phyloP scores from a whole-genome alignment of 129 eudicot genomes.

The Rutidosis leptorrhynchoides region DNA sequence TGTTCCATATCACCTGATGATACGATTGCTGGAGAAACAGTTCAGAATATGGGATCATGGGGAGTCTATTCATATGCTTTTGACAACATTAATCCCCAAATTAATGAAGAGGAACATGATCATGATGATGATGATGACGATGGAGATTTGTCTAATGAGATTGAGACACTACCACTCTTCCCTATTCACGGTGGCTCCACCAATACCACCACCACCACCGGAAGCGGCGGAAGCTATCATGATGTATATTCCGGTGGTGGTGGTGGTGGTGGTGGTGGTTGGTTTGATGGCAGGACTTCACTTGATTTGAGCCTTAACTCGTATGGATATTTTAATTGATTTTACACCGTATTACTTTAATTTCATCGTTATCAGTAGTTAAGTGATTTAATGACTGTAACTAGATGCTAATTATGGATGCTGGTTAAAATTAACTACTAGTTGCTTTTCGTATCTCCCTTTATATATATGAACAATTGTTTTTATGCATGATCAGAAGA shows the following conservation, averaged over 20 bases:
- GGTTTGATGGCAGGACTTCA: constrained; percentile 46
- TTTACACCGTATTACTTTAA: not conserved
- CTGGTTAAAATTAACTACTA: constrained; percentile 9
- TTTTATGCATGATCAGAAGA: too few relatives aligned
- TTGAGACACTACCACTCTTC: constrained; percentile 84
- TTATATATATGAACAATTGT: not conserved
- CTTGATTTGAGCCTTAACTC: constrained; percentile 87
- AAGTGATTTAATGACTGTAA: not conserved
- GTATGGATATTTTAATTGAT: constrained; percentile 36
- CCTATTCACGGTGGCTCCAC: constrained; percentile 60
- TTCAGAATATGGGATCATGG: constrained; percentile 48
- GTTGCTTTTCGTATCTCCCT: not conserved
- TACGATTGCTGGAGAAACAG: constrained; percentile 28
- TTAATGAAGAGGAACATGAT: constrained; percentile 35
- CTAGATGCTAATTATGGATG: constrained; percentile 13
- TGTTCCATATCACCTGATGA: constrained; percentile 67
- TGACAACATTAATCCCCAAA: constrained; percentile 27
- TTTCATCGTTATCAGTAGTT: constrained; percentile 12
- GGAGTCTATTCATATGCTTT: constrained; percentile 38
- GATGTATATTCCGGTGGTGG: constrained; percentile 30
- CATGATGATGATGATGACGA: constrained; percentile 20
- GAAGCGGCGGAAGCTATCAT: constrained; percentile 7
- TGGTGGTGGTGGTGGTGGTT: constrained; percentile 41
- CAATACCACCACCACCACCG: constrained; percentile 14
- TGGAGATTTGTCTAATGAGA: constrained; percentile 33